phyloP scores from a whole-genome alignment of 192 early-diverging fungal species.

The Nowakowskiella sp. region DNA sequence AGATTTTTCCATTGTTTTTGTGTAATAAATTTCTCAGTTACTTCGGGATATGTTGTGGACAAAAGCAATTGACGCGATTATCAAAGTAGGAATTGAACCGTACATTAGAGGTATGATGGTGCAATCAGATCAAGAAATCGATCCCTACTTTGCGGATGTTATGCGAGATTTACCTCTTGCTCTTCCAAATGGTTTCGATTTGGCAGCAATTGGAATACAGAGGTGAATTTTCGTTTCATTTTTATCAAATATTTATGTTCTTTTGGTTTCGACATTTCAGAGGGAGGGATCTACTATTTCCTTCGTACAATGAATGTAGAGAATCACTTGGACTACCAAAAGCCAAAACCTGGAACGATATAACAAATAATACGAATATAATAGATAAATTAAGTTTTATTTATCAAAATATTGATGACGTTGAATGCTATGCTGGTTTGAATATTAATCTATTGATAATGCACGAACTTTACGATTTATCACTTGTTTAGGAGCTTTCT shows the following conservation, averaged over 20 bases:
- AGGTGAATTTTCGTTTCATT: conserved; percentile 19
- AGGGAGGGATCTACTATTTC: conserved; percentile 24
- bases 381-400: conserved; percentile 7
- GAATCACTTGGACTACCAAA: conserved; percentile 6
- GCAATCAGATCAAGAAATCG: conserved; percentile 20
- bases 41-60: conserved; percentile 12
- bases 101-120: conserved; percentile 25
- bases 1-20: background rate
- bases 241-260: background rate
- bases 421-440: conserved; percentile 32
- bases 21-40: conserved; percentile 15
- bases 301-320: conserved; percentile 22
- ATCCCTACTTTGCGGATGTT: conserved; percentile 14
- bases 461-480: background rate
- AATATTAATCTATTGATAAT: background rate
- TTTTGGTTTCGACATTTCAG: conserved; percentile 13
- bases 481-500: conserved; percentile 3
- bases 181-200: conserved; percentile 18
- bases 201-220: conserved; percentile 23
- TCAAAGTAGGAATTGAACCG: conserved; percentile 14
- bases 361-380: conserved; percentile 24
- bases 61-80: conserved; percentile 5
- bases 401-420: conserved; percentile 21
- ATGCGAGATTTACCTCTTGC: conserved; percentile 17
- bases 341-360: conserved; percentile 19